Percentiles rank a stretch among this genome's conserved stretches.
These are phyloP conservation scores for Backusella tuberculispora DNA, from an alignment of 192 early-diverging fungal species.

Conservation along the genomic window DNA sequence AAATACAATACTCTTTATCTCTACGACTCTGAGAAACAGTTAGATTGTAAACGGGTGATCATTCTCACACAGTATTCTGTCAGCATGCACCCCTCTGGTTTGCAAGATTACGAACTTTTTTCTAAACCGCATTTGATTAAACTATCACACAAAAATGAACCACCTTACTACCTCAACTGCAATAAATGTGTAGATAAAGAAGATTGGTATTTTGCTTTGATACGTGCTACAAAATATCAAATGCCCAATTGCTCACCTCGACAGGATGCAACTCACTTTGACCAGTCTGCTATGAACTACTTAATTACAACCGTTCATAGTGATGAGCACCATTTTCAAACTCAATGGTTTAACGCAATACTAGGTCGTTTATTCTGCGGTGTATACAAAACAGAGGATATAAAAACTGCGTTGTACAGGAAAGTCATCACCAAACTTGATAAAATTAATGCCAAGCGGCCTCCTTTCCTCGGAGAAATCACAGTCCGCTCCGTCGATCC, in stretches of 20 bases:
- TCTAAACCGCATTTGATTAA: constrained; percentile 59
- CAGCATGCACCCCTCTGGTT: constrained; percentile 50
- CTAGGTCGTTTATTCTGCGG: constrained; percentile 81
- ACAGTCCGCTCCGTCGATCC: constrained; percentile 78
- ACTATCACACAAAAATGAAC: constrained; percentile 42
- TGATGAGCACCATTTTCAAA: constrained; percentile 60
- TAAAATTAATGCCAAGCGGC: constrained; percentile 64
- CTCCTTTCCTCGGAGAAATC: constrained; percentile 81
- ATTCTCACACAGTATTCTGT: constrained; percentile 70
- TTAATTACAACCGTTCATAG: constrained; percentile 54
- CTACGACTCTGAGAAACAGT: constrained; percentile 77
- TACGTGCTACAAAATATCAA: constrained; percentile 63
- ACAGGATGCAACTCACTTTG: constrained; percentile 49
- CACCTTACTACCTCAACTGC: constrained; percentile 56
- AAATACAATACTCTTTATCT: constrained; percentile 81
- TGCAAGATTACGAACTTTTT: constrained; percentile 68
- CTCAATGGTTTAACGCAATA: constrained; percentile 86
- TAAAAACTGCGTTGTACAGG: constrained; percentile 62
- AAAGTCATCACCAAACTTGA: constrained; percentile 70
- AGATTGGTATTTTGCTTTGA: constrained; percentile 88
- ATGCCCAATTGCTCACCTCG: constrained; percentile 17
- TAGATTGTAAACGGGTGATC: constrained; percentile 78
- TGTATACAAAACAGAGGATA: constrained; percentile 67
- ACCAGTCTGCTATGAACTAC: constrained; percentile 50
- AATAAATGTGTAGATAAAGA: constrained; percentile 77